Conservation (phyloP, 2,329 filamentous ascomycete species). For the Leptosphaerulina australis region DNA sequence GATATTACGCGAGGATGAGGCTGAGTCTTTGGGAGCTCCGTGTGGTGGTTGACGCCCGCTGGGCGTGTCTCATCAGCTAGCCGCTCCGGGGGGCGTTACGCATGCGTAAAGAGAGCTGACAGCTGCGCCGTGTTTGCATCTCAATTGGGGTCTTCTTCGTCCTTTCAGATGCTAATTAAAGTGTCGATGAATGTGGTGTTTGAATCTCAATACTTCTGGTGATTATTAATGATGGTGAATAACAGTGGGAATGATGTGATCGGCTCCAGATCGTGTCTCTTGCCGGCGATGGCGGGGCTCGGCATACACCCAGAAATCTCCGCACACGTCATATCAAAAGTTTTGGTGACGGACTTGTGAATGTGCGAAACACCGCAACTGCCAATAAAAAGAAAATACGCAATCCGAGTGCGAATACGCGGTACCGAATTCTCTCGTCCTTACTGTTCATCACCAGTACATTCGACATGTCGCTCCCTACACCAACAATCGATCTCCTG, state of each 20-base stretch:
- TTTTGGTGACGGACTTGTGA: slow-evolving; percentile 1
- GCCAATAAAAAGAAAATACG: neutral
- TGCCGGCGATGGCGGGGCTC: slow-evolving; percentile 8
- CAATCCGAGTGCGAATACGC: slow-evolving; percentile 9
- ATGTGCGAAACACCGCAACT: neutral
- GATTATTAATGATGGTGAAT: neutral
- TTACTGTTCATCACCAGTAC: neutral
- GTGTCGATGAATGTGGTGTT: neutral
- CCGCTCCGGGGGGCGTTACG: slow-evolving; percentile 8
- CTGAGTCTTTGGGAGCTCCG: slow-evolving; percentile 12
- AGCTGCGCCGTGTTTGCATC: slow-evolving; percentile 6
- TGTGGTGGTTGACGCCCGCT: slow-evolving; percentile 10
- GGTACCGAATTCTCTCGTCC: neutral
- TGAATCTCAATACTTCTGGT: neutral
- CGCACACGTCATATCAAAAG: slow-evolving; percentile 24
- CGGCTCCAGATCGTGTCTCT: slow-evolving; percentile 1
- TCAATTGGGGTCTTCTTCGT: too few relatives aligned
- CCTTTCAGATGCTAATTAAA: neutral
- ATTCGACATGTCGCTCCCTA: slow-evolving; percentile 38
- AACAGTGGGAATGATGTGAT: slow-evolving; percentile 6
- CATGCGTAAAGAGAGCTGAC: slow-evolving; percentile 3
- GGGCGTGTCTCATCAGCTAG: slow-evolving; percentile 18
- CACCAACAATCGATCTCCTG: slow-evolving; percentile 54
- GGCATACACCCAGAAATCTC: slow-evolving; percentile 10
- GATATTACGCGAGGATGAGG: slow-evolving; percentile 10